phyloP scores from a whole-genome alignment of 176 grass and related monocot genomes.

The Oryza coarctata region DNA sequence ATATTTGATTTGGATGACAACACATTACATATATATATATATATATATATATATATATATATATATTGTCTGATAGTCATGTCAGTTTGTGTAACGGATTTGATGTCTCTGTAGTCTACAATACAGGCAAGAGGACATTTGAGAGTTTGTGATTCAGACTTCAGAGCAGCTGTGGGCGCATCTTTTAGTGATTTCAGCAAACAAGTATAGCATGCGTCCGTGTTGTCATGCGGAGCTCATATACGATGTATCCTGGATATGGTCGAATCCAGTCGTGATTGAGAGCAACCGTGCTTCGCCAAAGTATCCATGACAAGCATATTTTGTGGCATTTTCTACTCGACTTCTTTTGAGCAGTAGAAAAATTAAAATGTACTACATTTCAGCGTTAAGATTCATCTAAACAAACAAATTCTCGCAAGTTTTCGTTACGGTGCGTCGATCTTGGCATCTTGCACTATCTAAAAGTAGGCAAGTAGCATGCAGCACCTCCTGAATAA shows the following conservation, averaged over 20 bases:
- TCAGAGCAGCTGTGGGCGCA: background rate
- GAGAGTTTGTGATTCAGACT: background rate
- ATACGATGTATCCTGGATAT: background rate
- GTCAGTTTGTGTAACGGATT: background rate
- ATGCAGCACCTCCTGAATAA: conserved; percentile 3
- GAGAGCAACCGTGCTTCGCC: background rate
- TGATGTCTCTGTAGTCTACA: too few species aligned
- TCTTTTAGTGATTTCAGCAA: background rate
- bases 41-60: too few species aligned
- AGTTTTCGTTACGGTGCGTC: background rate
- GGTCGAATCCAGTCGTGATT: background rate
- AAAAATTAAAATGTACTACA: background rate
- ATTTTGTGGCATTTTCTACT: background rate
- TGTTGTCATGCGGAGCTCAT: background rate
- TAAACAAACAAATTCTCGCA: background rate
- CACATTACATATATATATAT: too few species aligned
- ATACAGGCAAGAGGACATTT: background rate
- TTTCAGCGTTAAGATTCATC: background rate
- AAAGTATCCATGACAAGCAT: background rate
- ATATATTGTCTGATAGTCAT: too few species aligned
- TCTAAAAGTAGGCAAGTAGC: background rate
- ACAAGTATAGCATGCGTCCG: background rate
- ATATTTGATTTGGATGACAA: background rate
- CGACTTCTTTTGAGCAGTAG: background rate
- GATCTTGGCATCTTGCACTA: background rate